These are phyloP conservation scores for Sutorius australiensis DNA, from an alignment of 768 basidiomycete genomes.

Conservation along the genomic window DNA sequence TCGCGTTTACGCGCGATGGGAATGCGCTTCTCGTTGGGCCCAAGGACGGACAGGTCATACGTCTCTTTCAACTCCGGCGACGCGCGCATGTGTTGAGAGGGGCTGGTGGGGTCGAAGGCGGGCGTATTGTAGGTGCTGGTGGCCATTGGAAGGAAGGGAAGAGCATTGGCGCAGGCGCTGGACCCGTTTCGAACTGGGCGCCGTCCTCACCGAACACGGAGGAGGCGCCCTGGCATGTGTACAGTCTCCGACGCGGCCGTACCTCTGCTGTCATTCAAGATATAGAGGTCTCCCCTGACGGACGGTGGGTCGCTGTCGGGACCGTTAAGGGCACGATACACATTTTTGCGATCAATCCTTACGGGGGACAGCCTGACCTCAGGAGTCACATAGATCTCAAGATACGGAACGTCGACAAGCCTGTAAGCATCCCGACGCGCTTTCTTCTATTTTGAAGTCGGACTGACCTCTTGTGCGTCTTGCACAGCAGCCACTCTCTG, in stretches of 20 bases:
- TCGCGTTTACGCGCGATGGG: constrained; percentile 54
- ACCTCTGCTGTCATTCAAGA: constrained; percentile 63
- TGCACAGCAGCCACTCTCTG: constrained; percentile 47
- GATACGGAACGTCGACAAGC: constrained; percentile 50
- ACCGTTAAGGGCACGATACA: constrained; percentile 64
- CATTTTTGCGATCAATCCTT: constrained; percentile 73
- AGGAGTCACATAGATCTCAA: constrained; percentile 55
- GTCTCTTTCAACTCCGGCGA: constrained; percentile 44
- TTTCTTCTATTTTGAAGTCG: not conserved
- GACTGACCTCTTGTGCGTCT: not conserved
- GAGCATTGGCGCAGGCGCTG: constrained; percentile 1
- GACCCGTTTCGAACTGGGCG: constrained; percentile 1
- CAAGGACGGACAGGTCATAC: constrained; percentile 52
- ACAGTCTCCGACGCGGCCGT: constrained; percentile 66
- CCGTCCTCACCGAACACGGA: constrained; percentile 1
- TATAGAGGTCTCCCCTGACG: constrained; percentile 44
- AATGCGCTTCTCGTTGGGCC: constrained; percentile 46
- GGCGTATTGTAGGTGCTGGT: not conserved
- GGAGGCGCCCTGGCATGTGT: constrained; percentile 50
- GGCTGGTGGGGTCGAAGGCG: not conserved
- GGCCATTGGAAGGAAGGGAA: constrained; percentile 1
- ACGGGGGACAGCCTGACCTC: constrained; percentile 65
- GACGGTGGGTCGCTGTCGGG: constrained; percentile 66
- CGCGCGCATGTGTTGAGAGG: constrained; percentile 18
- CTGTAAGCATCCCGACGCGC: constrained; percentile 33